These are phyloP conservation scores for Plasmodium knowlesi DNA, from an alignment of 169 alveolate genomes.

Conservation along the genomic window DNA sequence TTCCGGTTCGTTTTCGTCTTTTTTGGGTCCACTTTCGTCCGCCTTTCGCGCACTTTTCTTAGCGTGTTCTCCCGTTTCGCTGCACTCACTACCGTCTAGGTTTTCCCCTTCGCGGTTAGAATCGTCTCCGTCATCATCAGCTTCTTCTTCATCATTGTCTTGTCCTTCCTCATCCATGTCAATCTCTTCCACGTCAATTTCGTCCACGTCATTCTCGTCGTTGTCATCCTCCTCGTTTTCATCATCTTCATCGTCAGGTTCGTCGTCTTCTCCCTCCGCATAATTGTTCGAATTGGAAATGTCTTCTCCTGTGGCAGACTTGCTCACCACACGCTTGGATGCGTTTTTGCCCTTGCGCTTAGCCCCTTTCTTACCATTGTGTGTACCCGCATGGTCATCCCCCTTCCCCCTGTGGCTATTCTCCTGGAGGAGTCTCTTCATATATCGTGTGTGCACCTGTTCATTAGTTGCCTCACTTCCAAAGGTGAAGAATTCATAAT, in stretches of 20 bases:
- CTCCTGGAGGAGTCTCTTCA: neutral
- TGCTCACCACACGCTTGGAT: neutral
- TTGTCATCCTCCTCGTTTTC: constrained; percentile 32
- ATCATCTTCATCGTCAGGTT: neutral
- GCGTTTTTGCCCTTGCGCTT: neutral
- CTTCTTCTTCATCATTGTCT: neutral
- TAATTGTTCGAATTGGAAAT: neutral
- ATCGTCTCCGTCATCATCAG: neutral
- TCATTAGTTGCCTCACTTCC: constrained; percentile 5
- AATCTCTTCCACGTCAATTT: neutral
- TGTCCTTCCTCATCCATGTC: neutral
- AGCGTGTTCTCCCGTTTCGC: neutral
- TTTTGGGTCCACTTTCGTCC: neutral
- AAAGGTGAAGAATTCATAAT: constrained; percentile 58
- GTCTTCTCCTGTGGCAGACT: neutral
- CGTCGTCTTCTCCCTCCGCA: constrained; percentile 18
- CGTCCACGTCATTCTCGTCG: neutral
- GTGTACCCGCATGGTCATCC: neutral
- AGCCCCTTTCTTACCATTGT: neutral
- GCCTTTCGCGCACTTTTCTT: neutral
- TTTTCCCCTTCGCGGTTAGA: neutral
- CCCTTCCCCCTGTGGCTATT: neutral
- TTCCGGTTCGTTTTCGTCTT: neutral
- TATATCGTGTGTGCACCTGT: constrained; percentile 70
- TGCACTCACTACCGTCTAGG: neutral